phyloP scores from a whole-genome alignment of 495 filamentous ascomycete species.

The Aspergillus bridgeri region DNA sequence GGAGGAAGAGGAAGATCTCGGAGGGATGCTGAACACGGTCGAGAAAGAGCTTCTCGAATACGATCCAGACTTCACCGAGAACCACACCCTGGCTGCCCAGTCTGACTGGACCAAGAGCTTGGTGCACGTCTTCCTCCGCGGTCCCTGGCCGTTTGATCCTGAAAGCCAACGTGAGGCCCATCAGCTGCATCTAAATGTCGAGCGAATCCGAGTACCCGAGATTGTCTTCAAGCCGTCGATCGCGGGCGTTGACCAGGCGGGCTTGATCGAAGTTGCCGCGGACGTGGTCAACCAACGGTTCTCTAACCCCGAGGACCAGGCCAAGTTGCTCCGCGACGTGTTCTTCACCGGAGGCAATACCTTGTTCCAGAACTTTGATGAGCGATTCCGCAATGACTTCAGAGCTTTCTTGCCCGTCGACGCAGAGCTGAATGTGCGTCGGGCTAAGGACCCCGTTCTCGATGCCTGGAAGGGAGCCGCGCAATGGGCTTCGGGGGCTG shows the following conservation, averaged over 20 bases:
- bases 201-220: slow-evolving; percentile 94
- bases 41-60: slow-evolving; percentile 82
- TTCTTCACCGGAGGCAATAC: slow-evolving; percentile 95
- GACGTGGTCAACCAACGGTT: slow-evolving; percentile 82
- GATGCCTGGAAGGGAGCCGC: slow-evolving; percentile 95
- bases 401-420: slow-evolving; percentile 67
- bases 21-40: slow-evolving; percentile 62
- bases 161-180: slow-evolving; percentile 76
- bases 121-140: slow-evolving; percentile 83
- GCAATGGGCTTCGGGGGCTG: slow-evolving; percentile 58
- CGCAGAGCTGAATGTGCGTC: slow-evolving; percentile 59
- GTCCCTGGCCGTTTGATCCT: slow-evolving; percentile 79
- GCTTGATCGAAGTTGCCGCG: slow-evolving; percentile 82
- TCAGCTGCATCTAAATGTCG: slow-evolving; percentile 93
- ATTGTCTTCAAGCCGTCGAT: slow-evolving; percentile 94
- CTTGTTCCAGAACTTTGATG: slow-evolving; percentile 81
- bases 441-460: slow-evolving; percentile 67
- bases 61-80: slow-evolving; percentile 83
- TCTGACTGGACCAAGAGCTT: slow-evolving; percentile 90
- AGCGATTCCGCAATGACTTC: slow-evolving; percentile 70
- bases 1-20: slow-evolving; percentile 83
- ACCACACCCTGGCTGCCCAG: slow-evolving; percentile 87
- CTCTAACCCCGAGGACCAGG: slow-evolving; percentile 50
- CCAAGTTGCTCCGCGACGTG: slow-evolving; percentile 72
- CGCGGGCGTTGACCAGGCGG: slow-evolving; percentile 91